Evolutionary conservation across 169 alveolate genomes (phyloP).

Genomic region (Eimeria sp.): DNA sequence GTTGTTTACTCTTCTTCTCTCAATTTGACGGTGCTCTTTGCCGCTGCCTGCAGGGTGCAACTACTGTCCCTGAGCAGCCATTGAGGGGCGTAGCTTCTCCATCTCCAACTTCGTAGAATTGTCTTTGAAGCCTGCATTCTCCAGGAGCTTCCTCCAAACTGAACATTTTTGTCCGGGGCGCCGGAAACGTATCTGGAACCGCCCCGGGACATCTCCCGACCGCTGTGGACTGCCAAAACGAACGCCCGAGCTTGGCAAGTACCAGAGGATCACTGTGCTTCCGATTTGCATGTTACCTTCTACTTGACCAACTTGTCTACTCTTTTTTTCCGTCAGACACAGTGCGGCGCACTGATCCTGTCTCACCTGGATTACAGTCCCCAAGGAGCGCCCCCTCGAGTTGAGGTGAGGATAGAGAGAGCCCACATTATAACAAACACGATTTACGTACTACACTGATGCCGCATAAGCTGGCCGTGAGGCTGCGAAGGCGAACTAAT

Average conservation of each 20-base stretch:
- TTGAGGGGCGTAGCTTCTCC: constrained; percentile 38
- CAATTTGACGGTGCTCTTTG: constrained; percentile 76
- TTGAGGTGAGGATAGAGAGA: constrained; percentile 23
- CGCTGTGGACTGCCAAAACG: constrained; percentile 45
- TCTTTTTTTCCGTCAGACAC: constrained; percentile 3
- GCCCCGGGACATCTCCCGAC: constrained; percentile 54
- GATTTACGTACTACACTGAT: not conserved
- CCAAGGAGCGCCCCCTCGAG: constrained; percentile 55
- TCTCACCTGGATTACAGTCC: constrained; percentile 64
- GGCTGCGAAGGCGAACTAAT: not conserved
- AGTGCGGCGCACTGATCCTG: constrained; percentile 58
- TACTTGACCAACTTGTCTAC: constrained; percentile 30
- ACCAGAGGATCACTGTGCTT: constrained; percentile 41
- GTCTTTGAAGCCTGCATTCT: constrained; percentile 47
- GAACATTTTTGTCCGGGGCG: constrained; percentile 64
- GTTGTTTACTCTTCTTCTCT: constrained; percentile 61
- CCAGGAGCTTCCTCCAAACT: constrained; percentile 23
- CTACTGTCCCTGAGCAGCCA: constrained; percentile 61
- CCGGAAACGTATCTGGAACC: constrained; percentile 66
- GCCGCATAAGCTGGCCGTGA: not conserved
- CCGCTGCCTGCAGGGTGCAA: constrained; percentile 77
- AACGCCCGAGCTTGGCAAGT: constrained; percentile 14
- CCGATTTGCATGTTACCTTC: not conserved
- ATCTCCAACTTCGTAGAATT: constrained; percentile 53
- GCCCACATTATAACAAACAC: not conserved